A percentile compares a stretch with the other conserved stretches of the same genome.
These are phyloP conservation scores for Podaxis carcinomalis DNA, from an alignment of 768 basidiomycete species.

Conservation along the genomic window DNA sequence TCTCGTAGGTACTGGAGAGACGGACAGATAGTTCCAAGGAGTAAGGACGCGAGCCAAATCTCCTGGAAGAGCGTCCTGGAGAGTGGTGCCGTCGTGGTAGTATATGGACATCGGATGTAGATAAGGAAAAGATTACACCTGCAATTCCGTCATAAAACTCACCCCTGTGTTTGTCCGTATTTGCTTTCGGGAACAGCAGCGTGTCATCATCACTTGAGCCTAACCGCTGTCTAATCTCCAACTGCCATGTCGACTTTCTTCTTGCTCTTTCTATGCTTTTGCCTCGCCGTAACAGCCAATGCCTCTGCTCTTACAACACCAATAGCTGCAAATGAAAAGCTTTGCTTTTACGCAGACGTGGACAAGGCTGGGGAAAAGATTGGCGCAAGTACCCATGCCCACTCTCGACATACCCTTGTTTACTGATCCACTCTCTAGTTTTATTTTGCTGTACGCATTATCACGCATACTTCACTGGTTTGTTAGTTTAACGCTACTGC, in stretches of 20 bases:
- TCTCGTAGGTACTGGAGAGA: conserved; percentile 14
- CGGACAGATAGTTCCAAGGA: conserved; percentile 9
- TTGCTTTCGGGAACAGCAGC: background rate
- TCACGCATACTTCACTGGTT: background rate
- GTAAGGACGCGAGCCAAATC: conserved; percentile 5
- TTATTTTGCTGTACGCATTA: conserved; percentile 83
- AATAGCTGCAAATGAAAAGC: conserved; percentile 71
- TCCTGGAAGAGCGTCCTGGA: background rate
- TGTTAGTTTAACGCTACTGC: background rate
- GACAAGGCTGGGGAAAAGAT: conserved; percentile 95
- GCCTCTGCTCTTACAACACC: conserved; percentile 77
- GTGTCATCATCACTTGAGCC: background rate
- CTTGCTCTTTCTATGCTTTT: conserved; percentile 32
- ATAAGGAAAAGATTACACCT: background rate
- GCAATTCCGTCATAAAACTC: conserved; percentile 1
- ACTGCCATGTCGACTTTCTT: conserved; percentile 25
- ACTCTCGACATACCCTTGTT: conserved; percentile 5
- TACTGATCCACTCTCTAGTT: conserved; percentile 50
- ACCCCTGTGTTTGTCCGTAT: background rate
- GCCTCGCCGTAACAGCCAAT: conserved; percentile 26
- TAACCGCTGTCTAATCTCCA: background rate
- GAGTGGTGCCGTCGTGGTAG: background rate
- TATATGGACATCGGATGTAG: conserved; percentile 2
- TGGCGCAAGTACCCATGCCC: conserved; percentile 49
- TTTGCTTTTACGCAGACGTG: conserved; percentile 95